phyloP scores from a whole-genome alignment of 108 stramenopile genomes.

The Discostella pseudostelligera region DNA sequence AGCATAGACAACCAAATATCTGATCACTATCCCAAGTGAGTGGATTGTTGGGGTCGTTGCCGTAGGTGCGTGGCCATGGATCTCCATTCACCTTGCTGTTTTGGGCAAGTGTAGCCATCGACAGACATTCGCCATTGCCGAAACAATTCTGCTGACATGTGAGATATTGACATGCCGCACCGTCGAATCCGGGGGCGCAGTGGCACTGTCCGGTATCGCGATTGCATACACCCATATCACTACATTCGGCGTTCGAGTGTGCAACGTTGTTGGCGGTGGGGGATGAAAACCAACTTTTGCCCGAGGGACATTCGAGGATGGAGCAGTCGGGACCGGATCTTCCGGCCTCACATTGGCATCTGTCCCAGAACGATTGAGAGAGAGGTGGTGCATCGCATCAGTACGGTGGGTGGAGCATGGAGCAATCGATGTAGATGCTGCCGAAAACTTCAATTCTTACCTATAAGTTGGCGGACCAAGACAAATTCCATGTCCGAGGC shows the following conservation, averaged over 20 bases:
- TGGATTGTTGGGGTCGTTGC: constrained; percentile 51
- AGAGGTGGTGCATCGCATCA: too few relatives aligned
- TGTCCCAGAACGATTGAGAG: too few relatives aligned
- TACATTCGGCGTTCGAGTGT: constrained; percentile 63
- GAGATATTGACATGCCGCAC: constrained; percentile 70
- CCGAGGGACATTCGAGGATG: constrained; percentile 58
- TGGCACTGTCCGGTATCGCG: constrained; percentile 54
- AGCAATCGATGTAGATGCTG: too few relatives aligned
- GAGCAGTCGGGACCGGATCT: constrained; percentile 79
- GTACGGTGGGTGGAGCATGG: too few relatives aligned
- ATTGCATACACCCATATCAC: constrained; percentile 70
- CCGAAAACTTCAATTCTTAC: too few relatives aligned
- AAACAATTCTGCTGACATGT: constrained; percentile 54
- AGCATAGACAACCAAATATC: constrained; percentile 65
- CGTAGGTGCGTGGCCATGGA: constrained; percentile 54
- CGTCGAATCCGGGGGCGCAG: constrained; percentile 73
- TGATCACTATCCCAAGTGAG: constrained; percentile 73
- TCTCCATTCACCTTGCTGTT: constrained; percentile 58
- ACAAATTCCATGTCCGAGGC: constrained; percentile 57
- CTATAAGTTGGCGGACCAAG: constrained; percentile 51
- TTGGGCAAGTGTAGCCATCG: constrained; percentile 58
- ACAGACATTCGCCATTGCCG: constrained; percentile 68
- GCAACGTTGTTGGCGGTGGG: constrained; percentile 44
- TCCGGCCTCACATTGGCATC: constrained; percentile 68
- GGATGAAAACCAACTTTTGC: constrained; percentile 51